A percentile compares a stretch with the other conserved stretches of the same genome.
Conservation (phyloP, 148 eudicot genomes). For the Chenopodium formosanum region DNA sequence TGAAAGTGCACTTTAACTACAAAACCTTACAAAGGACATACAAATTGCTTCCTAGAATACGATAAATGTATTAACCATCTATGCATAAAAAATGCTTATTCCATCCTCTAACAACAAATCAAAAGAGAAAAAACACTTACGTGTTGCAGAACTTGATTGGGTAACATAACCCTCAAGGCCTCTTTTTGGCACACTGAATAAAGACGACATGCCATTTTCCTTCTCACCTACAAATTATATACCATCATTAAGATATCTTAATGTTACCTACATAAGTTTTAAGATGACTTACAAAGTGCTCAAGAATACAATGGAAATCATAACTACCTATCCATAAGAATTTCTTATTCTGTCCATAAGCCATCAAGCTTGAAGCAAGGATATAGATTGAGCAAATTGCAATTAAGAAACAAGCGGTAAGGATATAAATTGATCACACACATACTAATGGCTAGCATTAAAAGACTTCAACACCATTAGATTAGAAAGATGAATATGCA, state of each 20-base stretch:
- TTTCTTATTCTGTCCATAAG: background rate
- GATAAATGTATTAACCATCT: no score
- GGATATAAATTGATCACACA: background rate
- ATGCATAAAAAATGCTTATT: no score
- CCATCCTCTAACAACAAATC: background rate
- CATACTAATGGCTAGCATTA: background rate
- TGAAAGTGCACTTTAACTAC: constrained; percentile 40
- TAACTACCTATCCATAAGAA: background rate
- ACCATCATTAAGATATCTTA: background rate
- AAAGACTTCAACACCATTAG: background rate
- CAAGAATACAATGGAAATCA: background rate
- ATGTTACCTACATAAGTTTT: background rate
- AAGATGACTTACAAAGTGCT: background rate
- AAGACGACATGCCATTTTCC: constrained; percentile 33
- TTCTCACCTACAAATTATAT: constrained; percentile 35
- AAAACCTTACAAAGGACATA: no score
- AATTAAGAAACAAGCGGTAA: background rate
- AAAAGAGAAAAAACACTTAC: constrained; percentile 41
- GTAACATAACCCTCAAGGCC: constrained; percentile 12
- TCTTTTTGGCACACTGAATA: constrained; percentile 17
- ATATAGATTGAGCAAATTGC: background rate
- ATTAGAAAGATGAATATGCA: background rate
- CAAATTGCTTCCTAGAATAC: no score
- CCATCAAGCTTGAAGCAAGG: background rate
- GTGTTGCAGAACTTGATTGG: constrained; percentile 47